Evolutionary conservation across 805 yeast genomes (phyloP).

Genomic region (Lipomyces spencermartinsiae): DNA sequence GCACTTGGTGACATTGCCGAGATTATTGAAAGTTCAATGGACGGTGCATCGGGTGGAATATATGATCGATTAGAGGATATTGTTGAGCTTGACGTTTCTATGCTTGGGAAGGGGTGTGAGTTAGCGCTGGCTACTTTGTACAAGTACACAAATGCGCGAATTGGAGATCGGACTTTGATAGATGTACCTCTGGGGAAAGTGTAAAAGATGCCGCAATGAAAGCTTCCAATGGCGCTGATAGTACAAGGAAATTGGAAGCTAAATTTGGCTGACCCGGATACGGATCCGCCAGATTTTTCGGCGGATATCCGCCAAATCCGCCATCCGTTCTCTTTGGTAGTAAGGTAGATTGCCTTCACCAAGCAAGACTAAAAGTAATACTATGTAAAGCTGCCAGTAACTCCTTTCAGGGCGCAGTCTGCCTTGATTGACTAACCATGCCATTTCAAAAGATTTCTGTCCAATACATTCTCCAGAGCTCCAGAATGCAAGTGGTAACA

Average conservation of each 20-base stretch:
- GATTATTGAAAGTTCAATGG: slow-evolving; percentile 84
- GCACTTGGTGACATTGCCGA: slow-evolving; percentile 68
- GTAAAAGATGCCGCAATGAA: too few species aligned
- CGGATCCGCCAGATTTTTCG: too few species aligned
- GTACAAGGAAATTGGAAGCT: slow-evolving; percentile 75
- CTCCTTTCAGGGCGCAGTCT: too few species aligned
- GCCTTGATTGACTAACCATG: too few species aligned
- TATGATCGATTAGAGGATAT: slow-evolving; percentile 72
- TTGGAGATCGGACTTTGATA: slow-evolving; percentile 84
- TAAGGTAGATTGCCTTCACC: too few species aligned
- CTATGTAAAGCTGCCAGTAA: too few species aligned
- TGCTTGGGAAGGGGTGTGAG: slow-evolving; percentile 43
- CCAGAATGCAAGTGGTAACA: too few species aligned
- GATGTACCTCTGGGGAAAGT: slow-evolving; percentile 90
- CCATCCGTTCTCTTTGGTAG: too few species aligned
- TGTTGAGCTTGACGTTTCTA: neutral
- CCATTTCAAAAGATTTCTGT: too few species aligned
- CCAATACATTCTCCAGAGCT: too few species aligned
- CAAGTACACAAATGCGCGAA: slow-evolving; percentile 84
- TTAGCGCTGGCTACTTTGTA: slow-evolving; percentile 73
- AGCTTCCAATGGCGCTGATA: slow-evolving; percentile 70
- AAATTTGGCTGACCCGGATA: slow-evolving; percentile 93
- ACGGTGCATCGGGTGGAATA: slow-evolving; percentile 94
- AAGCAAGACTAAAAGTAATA: too few species aligned
- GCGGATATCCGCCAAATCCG: too few species aligned